Base-by-base conservation (phyloP, 2,329 filamentous ascomycete species). In the Colletotrichum falcatum region DNA sequence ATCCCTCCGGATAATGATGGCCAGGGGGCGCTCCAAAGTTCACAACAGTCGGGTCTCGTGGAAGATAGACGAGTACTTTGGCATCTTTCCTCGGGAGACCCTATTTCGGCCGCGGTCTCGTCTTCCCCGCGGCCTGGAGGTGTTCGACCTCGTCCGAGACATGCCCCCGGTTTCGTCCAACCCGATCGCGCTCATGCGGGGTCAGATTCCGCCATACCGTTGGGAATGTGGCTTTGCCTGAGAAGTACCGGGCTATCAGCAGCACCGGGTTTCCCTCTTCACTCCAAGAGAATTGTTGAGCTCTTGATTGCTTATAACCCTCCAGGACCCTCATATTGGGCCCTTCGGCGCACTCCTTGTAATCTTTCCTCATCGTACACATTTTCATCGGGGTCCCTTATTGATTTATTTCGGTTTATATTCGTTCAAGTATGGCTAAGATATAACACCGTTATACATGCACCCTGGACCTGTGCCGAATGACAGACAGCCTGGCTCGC, bases 401-500 rank as follows among this genome's bases (percentile, higher is more conserved):
- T 23, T 46, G 28, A 18, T 2, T 11, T 33, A 23, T 16, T 66
- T 23, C 28, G 4, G 28, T 35, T 63, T 59, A 37, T 42, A 12
- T 46, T 62, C 61, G 20, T 39, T 59, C 20, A 39, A n/a, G 18
- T 42, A 63, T 71, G 37, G 42, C 46, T 51, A 26, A 59, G 44
- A 53, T 11, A 49, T 33, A 65, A 70, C 60, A 49, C 65, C 65
- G 20, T 55, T 55, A 44, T n/a, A 55, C 42, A 71, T 71, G 69
- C 69, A 65, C 49, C 65, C 65, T 37, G n/a, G 54, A 44, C 60
- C 66, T 55, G 65, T 71, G 64, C 65, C 48, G 49, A 70, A 65
- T 65, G 26, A 39, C 49, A 56, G 53, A 54, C 48, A 56, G 58
- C 60, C 48, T 56, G 60, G 56, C 61, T 46, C 65, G 51, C 69